Evolutionary conservation across 2,329 filamentous ascomycete species (phyloP).

Genomic region (Tolypocladium inflatum): DNA sequence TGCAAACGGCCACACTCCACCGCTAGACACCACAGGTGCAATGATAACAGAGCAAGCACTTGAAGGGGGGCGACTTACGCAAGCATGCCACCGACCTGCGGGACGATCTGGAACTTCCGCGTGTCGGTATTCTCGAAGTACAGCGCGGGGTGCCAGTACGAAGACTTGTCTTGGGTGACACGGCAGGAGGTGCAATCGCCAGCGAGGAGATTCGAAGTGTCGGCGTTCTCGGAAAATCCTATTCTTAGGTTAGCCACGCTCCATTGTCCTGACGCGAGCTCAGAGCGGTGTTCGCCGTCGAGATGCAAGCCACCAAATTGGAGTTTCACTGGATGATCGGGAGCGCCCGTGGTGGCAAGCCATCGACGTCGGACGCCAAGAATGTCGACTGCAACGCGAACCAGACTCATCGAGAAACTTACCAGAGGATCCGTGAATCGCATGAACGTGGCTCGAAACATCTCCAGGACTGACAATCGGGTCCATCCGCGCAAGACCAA

Average conservation of each 20-base stretch:
- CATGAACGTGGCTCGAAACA: constrained; percentile 59
- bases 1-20: background rate
- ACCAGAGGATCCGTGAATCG: constrained; percentile 70
- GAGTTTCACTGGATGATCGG: background rate
- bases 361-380: background rate
- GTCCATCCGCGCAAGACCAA: constrained; percentile 65
- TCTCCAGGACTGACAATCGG: constrained; percentile 58
- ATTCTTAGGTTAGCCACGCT: constrained; percentile 9
- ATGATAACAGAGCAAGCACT: too few species aligned
- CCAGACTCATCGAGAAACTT: constrained; percentile 27
- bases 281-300: background rate
- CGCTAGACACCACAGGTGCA: background rate
- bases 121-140: constrained; percentile 64
- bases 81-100: constrained; percentile 74
- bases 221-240: constrained; percentile 57
- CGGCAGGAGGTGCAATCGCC: constrained; percentile 73
- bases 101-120: constrained; percentile 57
- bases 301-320: background rate
- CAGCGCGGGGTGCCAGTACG: constrained; percentile 73
- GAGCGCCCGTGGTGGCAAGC: background rate
- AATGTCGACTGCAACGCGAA: background rate
- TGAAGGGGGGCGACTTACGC: constrained; percentile 47
- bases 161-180: constrained; percentile 74
- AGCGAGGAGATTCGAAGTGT: constrained; percentile 44
- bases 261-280: background rate